These are phyloP conservation scores for Salix exigua DNA, from an alignment of 345 rosid genomes.

Conservation along the genomic window DNA sequence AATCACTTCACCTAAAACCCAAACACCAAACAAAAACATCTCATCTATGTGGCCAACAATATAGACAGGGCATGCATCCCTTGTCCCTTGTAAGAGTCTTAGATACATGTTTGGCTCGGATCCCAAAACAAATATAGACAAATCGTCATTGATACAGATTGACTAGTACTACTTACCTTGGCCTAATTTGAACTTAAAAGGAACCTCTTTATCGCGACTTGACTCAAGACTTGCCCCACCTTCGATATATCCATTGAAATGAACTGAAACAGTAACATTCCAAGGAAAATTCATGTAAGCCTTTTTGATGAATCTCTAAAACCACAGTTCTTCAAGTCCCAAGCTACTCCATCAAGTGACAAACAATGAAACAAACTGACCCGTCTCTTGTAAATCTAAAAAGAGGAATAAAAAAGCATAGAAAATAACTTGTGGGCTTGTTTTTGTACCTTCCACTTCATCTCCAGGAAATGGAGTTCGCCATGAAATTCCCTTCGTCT, in stretches of 20 bases:
- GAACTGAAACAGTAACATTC: slow-evolving; percentile 24
- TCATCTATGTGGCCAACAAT: neutral
- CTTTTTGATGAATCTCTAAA: neutral
- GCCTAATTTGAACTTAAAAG: slow-evolving; percentile 43
- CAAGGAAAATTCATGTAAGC: neutral
- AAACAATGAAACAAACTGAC: neutral
- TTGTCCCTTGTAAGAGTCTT: too few relatives aligned
- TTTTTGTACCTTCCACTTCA: slow-evolving; percentile 39
- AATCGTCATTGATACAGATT: neutral
- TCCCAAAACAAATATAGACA: neutral
- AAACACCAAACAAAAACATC: neutral
- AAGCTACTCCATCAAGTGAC: neutral
- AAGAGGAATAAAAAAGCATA: neutral
- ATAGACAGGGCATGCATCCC: neutral
- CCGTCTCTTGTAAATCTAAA: neutral
- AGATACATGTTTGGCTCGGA: too few relatives aligned
- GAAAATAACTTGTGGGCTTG: neutral
- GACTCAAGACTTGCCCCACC: slow-evolving; percentile 35
- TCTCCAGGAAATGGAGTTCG: slow-evolving; percentile 46
- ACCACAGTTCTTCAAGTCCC: neutral
- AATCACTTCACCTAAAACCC: slow-evolving; percentile 43
- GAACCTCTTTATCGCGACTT: slow-evolving; percentile 17
- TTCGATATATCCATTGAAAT: slow-evolving; percentile 34
- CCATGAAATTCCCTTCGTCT: slow-evolving; percentile 42
- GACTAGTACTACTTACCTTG: slow-evolving; percentile 29